Evolutionary conservation across 163 green algal species (phyloP), one percentile per base, ranked within the genome.

Genomic region (Scenedesmus sp.): DNA sequence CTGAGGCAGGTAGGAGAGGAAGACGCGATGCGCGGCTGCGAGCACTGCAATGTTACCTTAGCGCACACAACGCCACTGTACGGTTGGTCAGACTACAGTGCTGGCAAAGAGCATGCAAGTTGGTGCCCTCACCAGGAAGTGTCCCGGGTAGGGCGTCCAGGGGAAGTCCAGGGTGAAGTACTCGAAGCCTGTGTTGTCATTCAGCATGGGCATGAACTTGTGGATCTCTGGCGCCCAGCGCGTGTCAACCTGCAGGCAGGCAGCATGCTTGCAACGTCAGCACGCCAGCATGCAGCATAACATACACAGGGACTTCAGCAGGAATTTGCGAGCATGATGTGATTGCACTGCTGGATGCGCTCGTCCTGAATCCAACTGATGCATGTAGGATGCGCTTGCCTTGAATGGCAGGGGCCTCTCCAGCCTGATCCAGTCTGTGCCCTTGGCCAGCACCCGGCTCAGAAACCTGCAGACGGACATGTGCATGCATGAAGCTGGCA

Each of bases 111-210:
- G n/a, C 33, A 6, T 56, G 10, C n/a, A 22, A 35, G 0, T 0
- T 13, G 3, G 51, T 49, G 82, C 33, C 20, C 85, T 35, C 44
- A 87, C 87, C 76, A 83, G 33, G 78, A 91, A 91, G 79, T 91
- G 87, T 3, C 89, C 89, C 10, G 65, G 43, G 81, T 92, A 92
- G 44, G 65, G 16, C 9, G 81, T 92, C 42, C 42, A 85, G 37
- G 89, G 89, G 68, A 92, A 92, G 15, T 84, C 46, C 12, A 92
- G 26, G 15, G 89, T 89, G 35, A 92, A 68, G 82, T 86, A 44
- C 81, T 92, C 81, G 65, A 92, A 73, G 42, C 80, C 87, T 1
- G 76, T 53, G 30, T 30, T 53, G 40, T 68, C 87, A 49, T 83
- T 81, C 43, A 85, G 35, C 86, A 90, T 79, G 35, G 70, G 86